Evolutionary conservation across 352 stramenopile genomes (phyloP).

Genomic region (Elongisporangium senticosum): DNA sequence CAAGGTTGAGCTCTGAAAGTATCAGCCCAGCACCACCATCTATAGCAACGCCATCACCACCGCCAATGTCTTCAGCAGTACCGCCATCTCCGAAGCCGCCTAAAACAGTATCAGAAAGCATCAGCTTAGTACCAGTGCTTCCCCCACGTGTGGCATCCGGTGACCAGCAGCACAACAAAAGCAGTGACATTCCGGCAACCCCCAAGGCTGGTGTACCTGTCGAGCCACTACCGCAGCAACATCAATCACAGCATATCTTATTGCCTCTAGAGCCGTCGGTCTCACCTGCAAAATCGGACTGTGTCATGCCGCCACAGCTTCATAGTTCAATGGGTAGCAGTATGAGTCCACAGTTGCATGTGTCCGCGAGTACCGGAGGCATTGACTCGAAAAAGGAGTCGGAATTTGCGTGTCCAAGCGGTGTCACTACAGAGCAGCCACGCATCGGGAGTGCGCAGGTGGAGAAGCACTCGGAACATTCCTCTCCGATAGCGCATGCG

Average conservation of each 20-base stretch:
- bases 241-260: background rate
- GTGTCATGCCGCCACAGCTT: background rate
- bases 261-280: background rate
- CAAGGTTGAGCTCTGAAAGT: background rate
- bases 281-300: slow-evolving; percentile 9
- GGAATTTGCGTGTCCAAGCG: background rate
- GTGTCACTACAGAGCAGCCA: background rate
- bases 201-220: background rate
- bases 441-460: background rate
- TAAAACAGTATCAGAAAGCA: background rate
- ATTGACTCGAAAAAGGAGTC: background rate
- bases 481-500: background rate
- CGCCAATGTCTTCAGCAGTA: background rate
- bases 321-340: background rate
- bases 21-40: background rate
- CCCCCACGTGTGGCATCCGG: background rate
- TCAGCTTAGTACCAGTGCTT: background rate
- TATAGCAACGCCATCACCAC: background rate
- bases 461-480: background rate
- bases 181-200: background rate
- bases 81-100: background rate
- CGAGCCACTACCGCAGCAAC: background rate
- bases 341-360: slow-evolving; percentile 1
- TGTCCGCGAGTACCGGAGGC: background rate
- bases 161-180: background rate